phyloP scores from a whole-genome alignment of 164 flowering plant genomes.

The Kingdonia uniflora region DNA sequence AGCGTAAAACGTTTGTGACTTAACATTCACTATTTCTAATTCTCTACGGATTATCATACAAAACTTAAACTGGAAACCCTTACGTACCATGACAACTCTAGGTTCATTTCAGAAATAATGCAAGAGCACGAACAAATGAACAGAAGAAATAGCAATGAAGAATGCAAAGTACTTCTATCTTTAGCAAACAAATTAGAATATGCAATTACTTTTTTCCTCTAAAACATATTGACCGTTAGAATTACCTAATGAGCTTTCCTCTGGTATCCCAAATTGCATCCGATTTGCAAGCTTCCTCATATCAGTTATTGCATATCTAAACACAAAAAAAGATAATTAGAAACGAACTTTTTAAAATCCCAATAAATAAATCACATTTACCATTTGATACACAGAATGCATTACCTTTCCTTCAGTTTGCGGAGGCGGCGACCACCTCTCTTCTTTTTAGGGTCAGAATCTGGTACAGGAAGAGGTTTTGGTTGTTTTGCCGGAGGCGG shows the following conservation, averaged over 20 bases:
- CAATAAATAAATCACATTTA: not conserved
- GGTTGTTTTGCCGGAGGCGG: constrained; percentile 97
- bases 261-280: constrained; percentile 94
- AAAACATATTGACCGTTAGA: not conserved
- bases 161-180: too few species aligned
- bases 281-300: constrained; percentile 96
- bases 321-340: not conserved
- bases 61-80: too few species aligned
- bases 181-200: too few species aligned
- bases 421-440: constrained; percentile 93
- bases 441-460: constrained; percentile 94
- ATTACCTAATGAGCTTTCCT: constrained; percentile 93
- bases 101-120: too few species aligned
- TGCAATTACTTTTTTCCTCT: not conserved
- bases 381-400: not conserved
- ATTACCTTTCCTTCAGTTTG: constrained; percentile 90
- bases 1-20: too few species aligned
- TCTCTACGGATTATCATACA: too few species aligned
- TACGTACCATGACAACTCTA: too few species aligned
- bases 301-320: constrained; percentile 89
- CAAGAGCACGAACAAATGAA: too few species aligned
- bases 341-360: not conserved
- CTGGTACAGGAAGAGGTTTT: constrained; percentile 96
- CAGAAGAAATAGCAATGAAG: too few species aligned
- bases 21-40: too few species aligned